A percentile compares a stretch with the other conserved stretches of the same genome.
These are phyloP conservation scores for Vaccinium corymbosum DNA, from an alignment of 148 eudicot genomes.

Conservation along the genomic window DNA sequence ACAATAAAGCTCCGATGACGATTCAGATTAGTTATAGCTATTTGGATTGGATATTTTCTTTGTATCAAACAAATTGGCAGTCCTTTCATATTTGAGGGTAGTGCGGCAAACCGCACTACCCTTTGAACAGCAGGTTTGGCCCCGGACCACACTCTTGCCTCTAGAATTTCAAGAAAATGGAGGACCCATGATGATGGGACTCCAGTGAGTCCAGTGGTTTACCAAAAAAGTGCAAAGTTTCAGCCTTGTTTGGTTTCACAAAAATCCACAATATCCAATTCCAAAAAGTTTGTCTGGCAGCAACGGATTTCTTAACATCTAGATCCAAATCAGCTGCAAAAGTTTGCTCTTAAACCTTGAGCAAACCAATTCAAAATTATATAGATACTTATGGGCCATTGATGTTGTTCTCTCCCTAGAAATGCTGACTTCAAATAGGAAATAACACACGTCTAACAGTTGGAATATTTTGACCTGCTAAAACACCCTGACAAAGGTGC, in stretches of 20 bases:
- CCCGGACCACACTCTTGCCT: neutral
- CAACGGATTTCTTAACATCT: neutral
- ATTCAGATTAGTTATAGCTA: neutral
- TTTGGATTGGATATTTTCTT: neutral
- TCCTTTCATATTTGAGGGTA: neutral
- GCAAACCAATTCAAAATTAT: neutral
- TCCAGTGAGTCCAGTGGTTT: neutral
- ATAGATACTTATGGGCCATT: neutral
- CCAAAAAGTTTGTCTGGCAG: neutral
- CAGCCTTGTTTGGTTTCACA: neutral
- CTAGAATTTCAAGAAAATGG: conserved; percentile 5
- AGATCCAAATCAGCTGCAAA: neutral
- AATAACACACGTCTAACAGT: neutral
- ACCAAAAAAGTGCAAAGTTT: neutral
- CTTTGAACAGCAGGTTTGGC: neutral
- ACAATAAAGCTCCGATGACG: neutral
- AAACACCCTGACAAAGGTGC: neutral
- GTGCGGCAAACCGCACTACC: neutral
- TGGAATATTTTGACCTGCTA: neutral
- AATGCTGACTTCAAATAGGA: neutral
- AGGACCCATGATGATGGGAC: neutral
- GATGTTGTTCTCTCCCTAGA: neutral
- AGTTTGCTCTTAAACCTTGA: neutral
- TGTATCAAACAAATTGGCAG: neutral
- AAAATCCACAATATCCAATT: neutral